phyloP scores from a whole-genome alignment of 148 eudicot genomes.

The Pharnaceum exiguum region DNA sequence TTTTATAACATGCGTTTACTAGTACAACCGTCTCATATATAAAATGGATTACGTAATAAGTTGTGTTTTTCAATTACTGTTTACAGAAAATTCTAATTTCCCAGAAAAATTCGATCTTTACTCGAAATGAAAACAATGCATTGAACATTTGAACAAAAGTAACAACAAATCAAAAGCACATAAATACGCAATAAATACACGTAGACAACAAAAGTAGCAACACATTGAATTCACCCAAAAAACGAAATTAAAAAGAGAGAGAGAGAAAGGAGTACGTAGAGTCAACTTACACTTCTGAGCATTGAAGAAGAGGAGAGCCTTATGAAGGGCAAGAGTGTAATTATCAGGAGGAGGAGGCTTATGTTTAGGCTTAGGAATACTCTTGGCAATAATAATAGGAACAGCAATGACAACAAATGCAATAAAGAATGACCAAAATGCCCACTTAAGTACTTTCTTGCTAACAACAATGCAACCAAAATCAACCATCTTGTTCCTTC shows the following conservation, averaged over 20 bases:
- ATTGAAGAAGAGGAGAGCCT: slow-evolving; percentile 57
- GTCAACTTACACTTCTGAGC: slow-evolving; percentile 63
- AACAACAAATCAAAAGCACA: slow-evolving; percentile 4
- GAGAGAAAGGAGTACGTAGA: background rate
- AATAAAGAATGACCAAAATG: slow-evolving; percentile 22
- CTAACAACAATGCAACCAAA: slow-evolving; percentile 51
- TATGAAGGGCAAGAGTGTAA: slow-evolving; percentile 46
- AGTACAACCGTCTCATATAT: too few species aligned
- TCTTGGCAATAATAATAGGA: slow-evolving; percentile 44
- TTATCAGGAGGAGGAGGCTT: slow-evolving; percentile 33
- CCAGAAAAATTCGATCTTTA: background rate
- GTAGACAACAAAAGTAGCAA: too few species aligned
- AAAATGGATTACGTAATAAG: too few species aligned
- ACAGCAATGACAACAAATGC: slow-evolving; percentile 37
- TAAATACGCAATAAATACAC: too few species aligned
- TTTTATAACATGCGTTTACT: too few species aligned
- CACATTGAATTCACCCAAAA: background rate
- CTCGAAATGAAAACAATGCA: background rate
- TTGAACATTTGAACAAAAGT: slow-evolving; percentile 1
- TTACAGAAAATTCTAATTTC: too few species aligned
- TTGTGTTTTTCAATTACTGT: too few species aligned
- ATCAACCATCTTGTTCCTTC: slow-evolving; percentile 46
- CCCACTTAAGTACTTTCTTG: slow-evolving; percentile 36
- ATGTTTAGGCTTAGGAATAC: slow-evolving; percentile 35
- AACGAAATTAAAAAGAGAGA: background rate